Evolutionary conservation across 305 asterid species (phyloP).

Genomic region (Fraxinus nigra): DNA sequence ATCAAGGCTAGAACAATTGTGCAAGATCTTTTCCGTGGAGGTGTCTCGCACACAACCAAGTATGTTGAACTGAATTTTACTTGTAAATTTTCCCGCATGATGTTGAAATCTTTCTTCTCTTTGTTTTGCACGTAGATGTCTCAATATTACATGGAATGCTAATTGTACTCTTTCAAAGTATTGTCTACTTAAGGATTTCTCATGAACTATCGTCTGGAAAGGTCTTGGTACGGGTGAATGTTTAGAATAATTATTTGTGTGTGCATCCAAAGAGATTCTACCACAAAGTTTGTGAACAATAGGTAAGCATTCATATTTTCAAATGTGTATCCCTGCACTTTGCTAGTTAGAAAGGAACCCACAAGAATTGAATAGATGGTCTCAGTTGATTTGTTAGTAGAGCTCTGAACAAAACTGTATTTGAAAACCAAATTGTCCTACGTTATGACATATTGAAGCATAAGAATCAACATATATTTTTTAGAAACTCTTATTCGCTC

Average conservation of each 20-base stretch:
- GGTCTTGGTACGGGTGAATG: background rate
- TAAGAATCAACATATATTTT: background rate
- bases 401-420: background rate
- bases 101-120: conserved; percentile 22
- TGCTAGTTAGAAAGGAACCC: conserved; percentile 5
- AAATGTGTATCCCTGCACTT: conserved; percentile 8
- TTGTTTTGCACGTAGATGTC: conserved; percentile 15
- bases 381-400: conserved; percentile 4
- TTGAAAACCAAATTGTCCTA: background rate
- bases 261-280: background rate
- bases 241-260: background rate
- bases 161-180: background rate
- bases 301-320: background rate
- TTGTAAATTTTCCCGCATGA: conserved; percentile 1
- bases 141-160: background rate
- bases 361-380: conserved; percentile 8
- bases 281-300: background rate
- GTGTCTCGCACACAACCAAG: conserved; percentile 94
- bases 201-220: background rate
- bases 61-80: conserved; percentile 27
- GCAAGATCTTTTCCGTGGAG: conserved; percentile 96
- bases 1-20: conserved; percentile 72
- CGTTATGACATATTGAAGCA: background rate
- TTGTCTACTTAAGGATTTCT: conserved; percentile 4
- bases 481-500: background rate